Evolutionary conservation across 805 yeast species (phyloP).

Genomic region (Metschnikowia peoriensis): DNA sequence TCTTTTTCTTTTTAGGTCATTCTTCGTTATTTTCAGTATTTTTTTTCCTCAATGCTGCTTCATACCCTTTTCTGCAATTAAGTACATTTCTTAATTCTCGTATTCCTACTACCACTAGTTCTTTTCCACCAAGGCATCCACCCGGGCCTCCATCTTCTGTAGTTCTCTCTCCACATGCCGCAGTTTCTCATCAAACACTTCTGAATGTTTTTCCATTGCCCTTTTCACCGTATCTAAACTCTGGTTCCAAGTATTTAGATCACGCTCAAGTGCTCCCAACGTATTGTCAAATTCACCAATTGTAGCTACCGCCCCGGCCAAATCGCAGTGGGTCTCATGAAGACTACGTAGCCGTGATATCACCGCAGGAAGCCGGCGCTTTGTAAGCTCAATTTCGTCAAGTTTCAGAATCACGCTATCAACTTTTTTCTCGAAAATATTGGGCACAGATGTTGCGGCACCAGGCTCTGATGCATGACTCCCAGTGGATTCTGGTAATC

Average conservation of each 20-base stretch:
- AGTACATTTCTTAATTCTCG: background rate
- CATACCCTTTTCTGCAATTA: too few species aligned
- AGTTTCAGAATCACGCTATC: constrained; percentile 26
- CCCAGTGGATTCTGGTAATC: constrained; percentile 2
- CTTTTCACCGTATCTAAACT: constrained; percentile 22
- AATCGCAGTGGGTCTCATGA: constrained; percentile 31
- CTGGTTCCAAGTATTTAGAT: constrained; percentile 31
- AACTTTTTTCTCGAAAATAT: constrained; percentile 21
- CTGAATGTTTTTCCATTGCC: constrained; percentile 24
- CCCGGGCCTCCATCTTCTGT: constrained; percentile 2
- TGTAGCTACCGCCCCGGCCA: constrained; percentile 27
- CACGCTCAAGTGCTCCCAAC: constrained; percentile 25
- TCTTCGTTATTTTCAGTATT: too few species aligned
- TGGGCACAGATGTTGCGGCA: background rate
- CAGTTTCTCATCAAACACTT: constrained; percentile 18
- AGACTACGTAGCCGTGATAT: constrained; percentile 30
- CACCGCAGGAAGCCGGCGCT: constrained; percentile 24
- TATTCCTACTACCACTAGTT: too few species aligned
- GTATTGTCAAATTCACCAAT: constrained; percentile 27
- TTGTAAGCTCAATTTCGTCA: constrained; percentile 25
- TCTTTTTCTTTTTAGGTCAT: too few species aligned
- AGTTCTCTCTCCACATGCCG: constrained; percentile 9
- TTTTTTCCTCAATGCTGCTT: too few species aligned
- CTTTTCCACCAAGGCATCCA: background rate
- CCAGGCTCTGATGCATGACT: background rate